Percentiles rank a stretch among this genome's conserved stretches.
Conservation (phyloP, 495 filamentous ascomycete genomes). For the Hyphodiscus hymeniophilus region DNA sequence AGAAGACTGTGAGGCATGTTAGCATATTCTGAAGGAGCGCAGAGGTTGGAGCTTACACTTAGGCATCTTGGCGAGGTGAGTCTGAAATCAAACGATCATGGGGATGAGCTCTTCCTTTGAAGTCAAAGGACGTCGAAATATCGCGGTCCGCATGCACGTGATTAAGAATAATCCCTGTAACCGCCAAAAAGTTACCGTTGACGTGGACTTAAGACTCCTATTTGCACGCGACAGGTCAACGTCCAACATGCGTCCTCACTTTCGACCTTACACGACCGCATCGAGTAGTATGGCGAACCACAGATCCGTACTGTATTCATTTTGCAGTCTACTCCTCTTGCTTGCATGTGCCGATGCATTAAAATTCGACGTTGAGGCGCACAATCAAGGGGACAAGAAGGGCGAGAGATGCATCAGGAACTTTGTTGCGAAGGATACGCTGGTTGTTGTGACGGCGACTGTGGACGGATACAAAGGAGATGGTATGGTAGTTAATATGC, state of each 20-base stretch:
- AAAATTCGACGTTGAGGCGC: constrained; percentile 86
- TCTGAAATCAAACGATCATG: neutral
- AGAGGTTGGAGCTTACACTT: constrained; percentile 58
- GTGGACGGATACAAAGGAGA: constrained; percentile 80
- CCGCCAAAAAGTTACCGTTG: neutral
- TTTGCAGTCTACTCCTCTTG: constrained; percentile 20
- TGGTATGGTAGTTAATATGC: constrained; percentile 90
- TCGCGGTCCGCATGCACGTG: neutral
- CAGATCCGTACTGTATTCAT: constrained; percentile 11
- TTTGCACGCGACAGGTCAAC: constrained; percentile 1
- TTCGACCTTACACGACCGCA: neutral
- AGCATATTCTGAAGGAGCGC: constrained; percentile 6
- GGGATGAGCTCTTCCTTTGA: neutral
- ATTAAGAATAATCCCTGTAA: neutral
- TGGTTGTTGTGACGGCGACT: constrained; percentile 97
- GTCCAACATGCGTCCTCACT: too few species aligned
- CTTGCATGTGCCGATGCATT: constrained; percentile 55
- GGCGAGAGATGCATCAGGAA: constrained; percentile 90
- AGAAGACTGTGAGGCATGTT: constrained; percentile 17
- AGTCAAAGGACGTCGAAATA: neutral
- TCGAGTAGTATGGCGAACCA: constrained; percentile 14
- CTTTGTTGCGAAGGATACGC: constrained; percentile 84
- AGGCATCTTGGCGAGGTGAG: constrained; percentile 47
- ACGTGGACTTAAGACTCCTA: constrained; percentile 2
- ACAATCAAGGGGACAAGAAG: constrained; percentile 49